These are phyloP conservation scores for Tylopilus sp. DNA, from an alignment of 1,284 basidiomycete species.

Conservation along the genomic window DNA sequence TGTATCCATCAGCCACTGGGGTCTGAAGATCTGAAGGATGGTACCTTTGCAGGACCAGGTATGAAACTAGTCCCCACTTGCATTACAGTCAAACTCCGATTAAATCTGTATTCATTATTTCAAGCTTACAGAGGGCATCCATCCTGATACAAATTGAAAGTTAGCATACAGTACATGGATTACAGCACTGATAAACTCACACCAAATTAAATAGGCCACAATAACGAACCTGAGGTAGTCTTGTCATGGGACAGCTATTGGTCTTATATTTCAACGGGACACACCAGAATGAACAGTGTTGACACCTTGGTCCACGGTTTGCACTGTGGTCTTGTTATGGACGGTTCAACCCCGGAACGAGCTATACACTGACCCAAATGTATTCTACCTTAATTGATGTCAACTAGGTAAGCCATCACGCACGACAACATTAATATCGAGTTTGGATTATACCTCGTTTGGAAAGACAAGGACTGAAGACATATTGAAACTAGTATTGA, in stretches of 20 bases:
- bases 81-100: not conserved
- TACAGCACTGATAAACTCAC: not conserved
- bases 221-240: not conserved
- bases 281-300: not conserved
- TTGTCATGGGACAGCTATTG: too few species aligned
- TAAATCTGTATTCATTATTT: too few species aligned
- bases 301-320: not conserved
- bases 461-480: conserved; percentile 1
- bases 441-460: not conserved
- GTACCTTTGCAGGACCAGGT: not conserved
- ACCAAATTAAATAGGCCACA: not conserved
- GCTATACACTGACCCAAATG: not conserved
- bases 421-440: not conserved
- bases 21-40: not conserved
- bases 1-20: too few species aligned
- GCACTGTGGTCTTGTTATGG: not conserved
- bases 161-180: not conserved
- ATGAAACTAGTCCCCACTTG: not conserved
- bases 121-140: not conserved
- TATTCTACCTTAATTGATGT: not conserved
- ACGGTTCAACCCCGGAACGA: too few species aligned
- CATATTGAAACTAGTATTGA: too few species aligned
- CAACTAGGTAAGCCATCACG: too few species aligned
- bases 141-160: not conserved
- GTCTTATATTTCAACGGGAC: not conserved